Percentiles rank a stretch among this genome's conserved stretches.
Evolutionary conservation across 257 asterid species (phyloP).

Genomic region (Salvia rosmarinus): DNA sequence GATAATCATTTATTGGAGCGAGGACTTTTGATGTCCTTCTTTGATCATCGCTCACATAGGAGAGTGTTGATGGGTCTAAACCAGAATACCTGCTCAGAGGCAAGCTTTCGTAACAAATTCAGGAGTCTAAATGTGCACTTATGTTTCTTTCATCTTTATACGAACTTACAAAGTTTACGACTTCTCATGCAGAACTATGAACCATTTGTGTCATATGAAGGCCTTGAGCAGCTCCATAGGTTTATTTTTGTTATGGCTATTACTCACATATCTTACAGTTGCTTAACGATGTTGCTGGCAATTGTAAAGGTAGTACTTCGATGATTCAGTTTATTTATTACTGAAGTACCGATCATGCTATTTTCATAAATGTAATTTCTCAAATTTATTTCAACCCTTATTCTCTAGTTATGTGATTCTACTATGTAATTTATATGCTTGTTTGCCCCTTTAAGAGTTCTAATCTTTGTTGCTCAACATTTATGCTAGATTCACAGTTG

Average conservation of each 20-base stretch:
- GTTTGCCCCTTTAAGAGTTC: slow-evolving; percentile 21
- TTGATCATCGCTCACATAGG: slow-evolving; percentile 48
- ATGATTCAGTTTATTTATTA: slow-evolving; percentile 13
- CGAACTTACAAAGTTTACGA: background rate
- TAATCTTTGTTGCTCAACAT: slow-evolving; percentile 19
- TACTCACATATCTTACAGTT: slow-evolving; percentile 91
- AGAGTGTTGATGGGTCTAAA: slow-evolving; percentile 66
- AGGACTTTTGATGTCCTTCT: slow-evolving; percentile 57
- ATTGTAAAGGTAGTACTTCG: slow-evolving; percentile 75
- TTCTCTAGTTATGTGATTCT: slow-evolving; percentile 1
- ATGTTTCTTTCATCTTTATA: slow-evolving; percentile 1
- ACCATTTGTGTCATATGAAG: slow-evolving; percentile 96
- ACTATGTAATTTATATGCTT: background rate
- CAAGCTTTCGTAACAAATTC: slow-evolving; percentile 37
- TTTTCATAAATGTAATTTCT: background rate
- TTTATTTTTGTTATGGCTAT: slow-evolving; percentile 98
- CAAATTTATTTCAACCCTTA: slow-evolving; percentile 7
- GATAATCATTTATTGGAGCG: slow-evolving; percentile 48
- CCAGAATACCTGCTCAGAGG: slow-evolving; percentile 76
- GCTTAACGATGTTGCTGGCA: slow-evolving; percentile 96
- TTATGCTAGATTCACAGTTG: slow-evolving; percentile 79
- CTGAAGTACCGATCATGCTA: background rate
- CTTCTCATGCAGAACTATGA: slow-evolving; percentile 67
- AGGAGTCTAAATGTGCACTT: background rate
- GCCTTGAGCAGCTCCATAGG: slow-evolving; percentile 97